phyloP scores from a whole-genome alignment of 75 land plant genomes.

The Pinus taeda region DNA sequence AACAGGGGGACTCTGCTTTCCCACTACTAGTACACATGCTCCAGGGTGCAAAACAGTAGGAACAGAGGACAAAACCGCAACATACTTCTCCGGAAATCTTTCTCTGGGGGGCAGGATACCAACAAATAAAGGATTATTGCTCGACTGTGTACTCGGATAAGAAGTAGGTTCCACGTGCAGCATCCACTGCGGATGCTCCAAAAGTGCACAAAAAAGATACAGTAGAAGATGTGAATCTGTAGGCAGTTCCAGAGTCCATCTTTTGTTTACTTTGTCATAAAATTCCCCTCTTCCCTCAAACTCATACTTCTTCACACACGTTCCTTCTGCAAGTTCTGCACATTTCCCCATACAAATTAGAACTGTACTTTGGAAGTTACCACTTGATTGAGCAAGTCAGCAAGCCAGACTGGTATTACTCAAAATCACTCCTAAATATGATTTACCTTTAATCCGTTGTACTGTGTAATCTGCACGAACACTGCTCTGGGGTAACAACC shows the following conservation, averaged over 20 bases:
- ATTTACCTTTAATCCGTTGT: conserved; percentile 73
- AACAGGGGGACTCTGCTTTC: conserved; percentile 86
- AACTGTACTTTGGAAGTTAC: too few relatives aligned
- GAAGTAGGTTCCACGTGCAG: conserved; percentile 76
- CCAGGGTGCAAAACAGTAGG: conserved; percentile 86
- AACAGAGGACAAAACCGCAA: conserved; percentile 69
- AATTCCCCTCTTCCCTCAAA: conserved; percentile 73
- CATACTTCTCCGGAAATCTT: conserved; percentile 91
- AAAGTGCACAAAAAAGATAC: conserved; percentile 89
- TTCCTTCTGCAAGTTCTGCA: conserved; percentile 94
- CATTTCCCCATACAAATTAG: background rate
- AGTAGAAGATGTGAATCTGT: conserved; percentile 57
- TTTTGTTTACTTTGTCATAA: conserved; percentile 66
- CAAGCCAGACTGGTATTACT: too few relatives aligned
- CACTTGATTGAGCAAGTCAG: too few relatives aligned
- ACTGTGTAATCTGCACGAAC: conserved; percentile 83
- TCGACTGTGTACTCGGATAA: conserved; percentile 79
- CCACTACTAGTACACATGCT: conserved; percentile 72
- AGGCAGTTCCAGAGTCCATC: conserved; percentile 77
- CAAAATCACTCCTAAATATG: background rate
- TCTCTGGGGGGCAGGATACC: conserved; percentile 84
- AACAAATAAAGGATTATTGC: conserved; percentile 91
- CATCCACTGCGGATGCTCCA: conserved; percentile 99
- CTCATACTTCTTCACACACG: conserved; percentile 92
- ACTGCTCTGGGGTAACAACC: conserved; percentile 88